These are phyloP conservation scores for Pseudogymnoascus sp. DNA, from an alignment of 2,329 filamentous ascomycete species.

Conservation along the genomic window DNA sequence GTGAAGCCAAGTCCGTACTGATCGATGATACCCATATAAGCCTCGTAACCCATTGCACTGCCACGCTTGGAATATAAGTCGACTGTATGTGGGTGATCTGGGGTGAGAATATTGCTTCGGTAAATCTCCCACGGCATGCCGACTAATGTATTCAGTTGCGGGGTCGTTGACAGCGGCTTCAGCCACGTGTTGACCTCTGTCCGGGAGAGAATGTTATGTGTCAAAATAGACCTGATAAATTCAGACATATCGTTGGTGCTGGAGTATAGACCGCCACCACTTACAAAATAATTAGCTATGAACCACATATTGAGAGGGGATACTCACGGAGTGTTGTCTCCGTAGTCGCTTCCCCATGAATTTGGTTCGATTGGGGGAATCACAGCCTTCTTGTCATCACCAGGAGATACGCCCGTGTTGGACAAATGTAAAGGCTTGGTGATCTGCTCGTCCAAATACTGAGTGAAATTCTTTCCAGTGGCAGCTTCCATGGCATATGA, in stretches of 20 bases:
- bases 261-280: slow-evolving; percentile 31
- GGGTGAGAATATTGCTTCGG: neutral
- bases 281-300: slow-evolving; percentile 15
- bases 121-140: slow-evolving; percentile 11
- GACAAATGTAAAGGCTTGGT: slow-evolving; percentile 26
- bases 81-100: neutral
- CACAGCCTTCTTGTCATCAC: neutral
- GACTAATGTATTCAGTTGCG: neutral
- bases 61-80: slow-evolving; percentile 3
- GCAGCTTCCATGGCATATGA: slow-evolving; percentile 32
- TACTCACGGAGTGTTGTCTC: neutral
- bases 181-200: slow-evolving; percentile 9
- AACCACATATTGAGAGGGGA: neutral
- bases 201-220: neutral
- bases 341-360: neutral
- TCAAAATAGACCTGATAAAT: slow-evolving; percentile 22
- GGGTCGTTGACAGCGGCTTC: slow-evolving; percentile 10
- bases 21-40: neutral
- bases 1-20: neutral
- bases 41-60: neutral
- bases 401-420: slow-evolving; percentile 18
- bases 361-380: neutral
- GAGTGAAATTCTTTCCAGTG: slow-evolving; percentile 23
- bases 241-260: slow-evolving; percentile 25
- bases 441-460: slow-evolving; percentile 18